Conservation (phyloP, 345 rosid genomes). For the Acer saccharum region DNA sequence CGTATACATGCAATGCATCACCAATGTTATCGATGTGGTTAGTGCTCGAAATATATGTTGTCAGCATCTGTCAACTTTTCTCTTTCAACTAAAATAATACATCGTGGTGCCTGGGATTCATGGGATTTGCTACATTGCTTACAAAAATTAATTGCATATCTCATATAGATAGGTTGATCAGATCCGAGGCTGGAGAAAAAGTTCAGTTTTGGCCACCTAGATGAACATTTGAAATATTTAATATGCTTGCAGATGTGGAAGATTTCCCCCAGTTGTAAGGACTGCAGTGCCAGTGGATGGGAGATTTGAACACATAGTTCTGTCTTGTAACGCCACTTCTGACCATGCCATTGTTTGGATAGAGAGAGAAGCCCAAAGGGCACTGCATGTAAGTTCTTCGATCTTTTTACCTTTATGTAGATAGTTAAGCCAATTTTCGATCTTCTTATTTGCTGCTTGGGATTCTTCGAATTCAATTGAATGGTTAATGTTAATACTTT, state of each 20-base stretch:
- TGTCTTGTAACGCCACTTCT: conserved; percentile 92
- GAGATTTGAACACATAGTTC: conserved; percentile 93
- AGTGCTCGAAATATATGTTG: neutral
- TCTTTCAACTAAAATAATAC: neutral
- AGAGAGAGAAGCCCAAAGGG: conserved; percentile 82
- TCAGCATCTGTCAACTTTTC: neutral
- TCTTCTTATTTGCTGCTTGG: neutral
- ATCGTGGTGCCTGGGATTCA: neutral
- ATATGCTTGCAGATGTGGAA: conserved; percentile 60
- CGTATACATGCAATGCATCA: neutral
- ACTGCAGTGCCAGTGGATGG: conserved; percentile 97
- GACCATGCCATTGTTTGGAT: conserved; percentile 95
- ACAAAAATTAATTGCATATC: neutral
- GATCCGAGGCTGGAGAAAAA: neutral
- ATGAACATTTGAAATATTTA: conserved; percentile 7
- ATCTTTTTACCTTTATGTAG: neutral
- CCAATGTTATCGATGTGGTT: neutral
- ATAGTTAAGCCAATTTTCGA: neutral
- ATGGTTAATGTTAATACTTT: neutral
- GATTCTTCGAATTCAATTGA: neutral
- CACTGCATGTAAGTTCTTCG: conserved; percentile 58
- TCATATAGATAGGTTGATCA: neutral
- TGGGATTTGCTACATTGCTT: neutral
- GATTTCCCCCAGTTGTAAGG: conserved; percentile 86
- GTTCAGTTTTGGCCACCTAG: neutral